phyloP scores from a whole-genome alignment of 2,329 filamentous ascomycete species.

The Elsinoe ampelina region DNA sequence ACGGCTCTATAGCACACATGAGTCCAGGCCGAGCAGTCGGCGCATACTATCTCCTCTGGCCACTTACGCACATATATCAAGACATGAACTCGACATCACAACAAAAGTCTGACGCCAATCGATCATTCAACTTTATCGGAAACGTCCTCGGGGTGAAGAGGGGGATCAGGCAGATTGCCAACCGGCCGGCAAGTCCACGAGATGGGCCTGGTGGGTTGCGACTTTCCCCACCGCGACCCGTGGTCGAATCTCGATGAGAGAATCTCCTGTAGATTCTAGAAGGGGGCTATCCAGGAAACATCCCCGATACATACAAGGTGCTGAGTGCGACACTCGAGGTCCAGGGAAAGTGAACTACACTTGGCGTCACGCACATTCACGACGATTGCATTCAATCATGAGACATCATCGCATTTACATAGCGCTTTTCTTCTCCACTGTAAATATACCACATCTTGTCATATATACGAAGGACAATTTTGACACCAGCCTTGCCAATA shows the following conservation, averaged over 20 bases:
- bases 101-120: constrained; percentile 9
- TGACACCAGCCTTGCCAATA: background rate
- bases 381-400: constrained; percentile 3
- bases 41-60: constrained; percentile 13
- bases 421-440: background rate
- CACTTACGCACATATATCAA: constrained; percentile 3
- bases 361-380: background rate
- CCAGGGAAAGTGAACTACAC: background rate
- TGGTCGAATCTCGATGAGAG: background rate
- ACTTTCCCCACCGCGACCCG: constrained; percentile 1
- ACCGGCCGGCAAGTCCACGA: constrained; percentile 3
- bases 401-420: background rate
- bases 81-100: background rate
- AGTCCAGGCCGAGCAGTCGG: constrained; percentile 12
- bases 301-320: too few relatives aligned
- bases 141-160: constrained; percentile 11
- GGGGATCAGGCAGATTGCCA: constrained; percentile 2
- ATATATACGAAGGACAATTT: background rate
- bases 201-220: background rate
- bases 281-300: too few relatives aligned
- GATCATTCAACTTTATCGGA: constrained; percentile 9
- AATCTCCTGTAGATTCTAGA: background rate
- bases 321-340: background rate
- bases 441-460: background rate
- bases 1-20: constrained; percentile 8